Evolutionary conservation across 192 early-diverging fungal species (phyloP), one percentile per base, ranked within the genome.

Genomic region (Podila horticola): DNA sequence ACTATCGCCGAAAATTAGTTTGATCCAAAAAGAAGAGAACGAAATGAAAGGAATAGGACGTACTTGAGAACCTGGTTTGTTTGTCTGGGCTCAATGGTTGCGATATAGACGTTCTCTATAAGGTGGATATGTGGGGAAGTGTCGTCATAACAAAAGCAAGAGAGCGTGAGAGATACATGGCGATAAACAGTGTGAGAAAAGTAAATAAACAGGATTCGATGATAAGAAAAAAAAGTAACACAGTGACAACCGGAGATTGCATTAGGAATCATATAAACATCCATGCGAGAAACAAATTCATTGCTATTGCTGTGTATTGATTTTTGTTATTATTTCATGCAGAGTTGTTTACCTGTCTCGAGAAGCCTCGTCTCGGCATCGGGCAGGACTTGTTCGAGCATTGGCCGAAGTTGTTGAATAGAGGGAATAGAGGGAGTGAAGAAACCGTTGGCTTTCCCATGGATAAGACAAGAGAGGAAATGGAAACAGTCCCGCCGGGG

Each of bases 331-430:
- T 34, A 34, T 34, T 34, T 34, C 33, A 12, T 45, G 41, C 34
- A 36, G 34, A 36, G 34, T 4, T 13, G 41, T 26, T 26, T 52
- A 58, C 77, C 77, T 41, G 83, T 84, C 61, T 84, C 84, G 8
- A 87, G 71, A 12, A 67, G 34, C 13, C 86, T 48, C 6, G 69
- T 66, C 60, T 86, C 79, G 70, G 83, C 85, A 58, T 85, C 85
- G 13, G 86, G 72, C 28, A 84, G 60, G 29, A 89, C 84, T 36
- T 86, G 83, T 15, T 59, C 58, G 17, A 88, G 79, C n/a, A 72
- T 79, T 26, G 36, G 22, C 24, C 0, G n/a, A 17, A 22, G 52
- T 11, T 55, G 52, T 3, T 55, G 52, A 5, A 55, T 34, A 9
- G 20, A 52, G 17, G 20, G n/a, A n/a, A n/a, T n/a, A n/a, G n/a